Evolutionary conservation across 2,329 filamentous ascomycete genomes (phyloP).

Genomic region (Colletotrichum sp.): DNA sequence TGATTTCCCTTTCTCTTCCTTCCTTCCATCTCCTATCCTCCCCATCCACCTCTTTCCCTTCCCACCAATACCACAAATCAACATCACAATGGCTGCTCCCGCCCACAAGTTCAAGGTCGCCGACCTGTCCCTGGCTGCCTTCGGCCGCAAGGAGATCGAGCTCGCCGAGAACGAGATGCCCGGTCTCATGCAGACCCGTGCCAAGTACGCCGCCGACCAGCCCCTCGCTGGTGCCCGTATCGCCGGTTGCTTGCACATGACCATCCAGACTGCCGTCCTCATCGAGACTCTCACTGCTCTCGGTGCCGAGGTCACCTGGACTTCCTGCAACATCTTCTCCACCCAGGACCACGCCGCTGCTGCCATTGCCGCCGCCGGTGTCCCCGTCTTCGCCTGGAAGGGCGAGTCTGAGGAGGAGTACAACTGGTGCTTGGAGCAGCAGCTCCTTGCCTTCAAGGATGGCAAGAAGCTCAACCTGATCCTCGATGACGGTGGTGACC

Average conservation of each 20-base stretch:
- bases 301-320: slow-evolving; percentile 98
- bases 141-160: slow-evolving; percentile 99
- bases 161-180: slow-evolving; percentile 97
- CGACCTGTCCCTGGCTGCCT: slow-evolving; percentile 96
- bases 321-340: slow-evolving; percentile 99
- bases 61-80: slow-evolving; percentile 17
- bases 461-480: slow-evolving; percentile 97
- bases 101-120: slow-evolving; percentile 97
- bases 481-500: slow-evolving; percentile 97
- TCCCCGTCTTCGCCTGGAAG: slow-evolving; percentile 82
- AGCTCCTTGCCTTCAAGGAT: slow-evolving; percentile 95
- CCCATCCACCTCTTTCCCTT: slow-evolving; percentile 6
- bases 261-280: slow-evolving; percentile 98
- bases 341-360: slow-evolving; percentile 98
- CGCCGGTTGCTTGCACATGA: slow-evolving; percentile 99
- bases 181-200: slow-evolving; percentile 93
- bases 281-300: slow-evolving; percentile 96
- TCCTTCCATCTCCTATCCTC: slow-evolving; percentile 2
- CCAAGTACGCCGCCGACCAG: slow-evolving; percentile 92
- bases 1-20: slow-evolving; percentile 14
- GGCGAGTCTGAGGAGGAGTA: slow-evolving; percentile 99
- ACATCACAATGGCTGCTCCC: slow-evolving; percentile 71
- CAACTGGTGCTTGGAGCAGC: slow-evolving; percentile 99
- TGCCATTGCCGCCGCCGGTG: slow-evolving; percentile 91
- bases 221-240: slow-evolving; percentile 94